Conservation (phyloP, 2,329 filamentous ascomycete species). For the Fusarium ramigenum region DNA sequence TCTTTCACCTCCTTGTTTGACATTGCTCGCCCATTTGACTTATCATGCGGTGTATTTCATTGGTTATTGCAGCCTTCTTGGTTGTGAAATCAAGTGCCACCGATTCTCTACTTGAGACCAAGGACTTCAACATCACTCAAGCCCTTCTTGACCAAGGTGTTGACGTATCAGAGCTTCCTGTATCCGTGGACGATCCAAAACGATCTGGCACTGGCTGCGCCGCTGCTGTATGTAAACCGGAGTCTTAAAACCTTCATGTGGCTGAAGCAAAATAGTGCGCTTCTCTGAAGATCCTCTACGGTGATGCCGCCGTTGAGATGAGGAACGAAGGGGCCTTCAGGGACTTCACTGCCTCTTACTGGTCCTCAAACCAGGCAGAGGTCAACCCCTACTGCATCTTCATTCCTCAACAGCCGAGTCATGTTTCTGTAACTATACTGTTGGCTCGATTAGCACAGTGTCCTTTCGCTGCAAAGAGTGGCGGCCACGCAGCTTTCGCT, state of each 20-base stretch:
- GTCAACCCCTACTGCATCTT: constrained; percentile 26
- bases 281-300: constrained; percentile 23
- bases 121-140: constrained; percentile 18
- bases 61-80: neutral
- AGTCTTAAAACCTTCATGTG: rapidly evolving
- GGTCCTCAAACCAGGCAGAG: constrained; percentile 18
- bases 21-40: no score
- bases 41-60: constrained; percentile 2
- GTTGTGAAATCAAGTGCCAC: neutral
- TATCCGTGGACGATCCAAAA: neutral
- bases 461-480: constrained; percentile 52
- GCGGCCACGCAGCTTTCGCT: constrained; percentile 56
- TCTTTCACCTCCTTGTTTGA: neutral
- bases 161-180: constrained; percentile 2
- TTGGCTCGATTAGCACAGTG: constrained; percentile 20
- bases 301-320: constrained; percentile 8
- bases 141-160: constrained; percentile 19
- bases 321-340: neutral
- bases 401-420: neutral
- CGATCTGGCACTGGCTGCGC: neutral
- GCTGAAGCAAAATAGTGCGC: neutral
- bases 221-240: neutral
- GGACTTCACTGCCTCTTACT: constrained; percentile 6
- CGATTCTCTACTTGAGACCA: neutral
- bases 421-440: constrained; percentile 9